Percentiles rank a stretch among this genome's conserved stretches.
Evolutionary conservation across 1,284 basidiomycete genomes (phyloP).

Genomic region (Boletus mariae): DNA sequence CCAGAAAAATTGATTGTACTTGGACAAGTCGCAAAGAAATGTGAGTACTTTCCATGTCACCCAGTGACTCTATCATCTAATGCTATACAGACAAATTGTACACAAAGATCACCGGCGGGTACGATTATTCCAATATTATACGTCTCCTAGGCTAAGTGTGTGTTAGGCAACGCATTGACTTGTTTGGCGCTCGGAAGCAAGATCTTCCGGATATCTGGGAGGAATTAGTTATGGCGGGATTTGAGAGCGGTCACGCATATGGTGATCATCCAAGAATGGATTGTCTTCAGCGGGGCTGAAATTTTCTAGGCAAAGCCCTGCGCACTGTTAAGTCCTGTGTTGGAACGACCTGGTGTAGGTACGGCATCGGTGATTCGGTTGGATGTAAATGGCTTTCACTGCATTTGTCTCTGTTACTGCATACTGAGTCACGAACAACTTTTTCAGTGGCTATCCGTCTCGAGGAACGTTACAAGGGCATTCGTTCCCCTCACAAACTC

Average conservation of each 20-base stretch:
- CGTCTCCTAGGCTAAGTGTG: neutral
- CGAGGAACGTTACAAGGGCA: conserved; percentile 72
- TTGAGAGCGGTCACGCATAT: conserved; percentile 77
- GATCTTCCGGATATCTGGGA: conserved; percentile 80
- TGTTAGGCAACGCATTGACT: conserved; percentile 61
- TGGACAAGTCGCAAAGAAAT: conserved; percentile 70
- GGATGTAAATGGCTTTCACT: conserved; percentile 36
- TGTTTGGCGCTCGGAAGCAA: conserved; percentile 73
- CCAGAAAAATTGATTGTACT: conserved; percentile 68
- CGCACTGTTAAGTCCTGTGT: conserved; percentile 60
- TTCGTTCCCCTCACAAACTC: conserved; percentile 72
- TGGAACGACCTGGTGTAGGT: conserved; percentile 68
- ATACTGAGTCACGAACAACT: conserved; percentile 4
- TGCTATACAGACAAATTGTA: conserved; percentile 47
- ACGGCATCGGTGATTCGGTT: conserved; percentile 74
- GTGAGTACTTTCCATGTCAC: conserved; percentile 25
- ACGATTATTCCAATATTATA: neutral
- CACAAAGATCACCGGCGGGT: conserved; percentile 61
- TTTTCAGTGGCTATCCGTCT: conserved; percentile 58
- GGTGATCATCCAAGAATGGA: conserved; percentile 41
- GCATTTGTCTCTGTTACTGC: neutral
- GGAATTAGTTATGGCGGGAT: conserved; percentile 61
- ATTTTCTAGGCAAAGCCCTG: conserved; percentile 42
- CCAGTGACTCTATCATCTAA: neutral
- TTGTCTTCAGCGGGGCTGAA: neutral